Conservation (phyloP, 2,329 filamentous ascomycete genomes). For the Cryoendolithus antarcticus region DNA sequence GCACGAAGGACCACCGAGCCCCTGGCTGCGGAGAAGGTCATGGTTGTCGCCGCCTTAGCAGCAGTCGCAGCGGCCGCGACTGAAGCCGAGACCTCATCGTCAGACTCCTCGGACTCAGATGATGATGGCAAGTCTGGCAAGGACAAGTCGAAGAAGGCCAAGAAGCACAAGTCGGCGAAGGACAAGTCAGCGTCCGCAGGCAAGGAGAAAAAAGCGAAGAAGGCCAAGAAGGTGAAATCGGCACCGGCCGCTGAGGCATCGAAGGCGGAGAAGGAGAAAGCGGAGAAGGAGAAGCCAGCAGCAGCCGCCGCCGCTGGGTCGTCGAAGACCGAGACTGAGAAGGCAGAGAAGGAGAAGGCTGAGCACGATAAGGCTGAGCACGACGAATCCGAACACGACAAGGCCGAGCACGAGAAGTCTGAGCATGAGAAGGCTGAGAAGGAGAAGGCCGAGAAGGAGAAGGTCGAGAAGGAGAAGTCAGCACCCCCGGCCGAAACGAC, state of each 20-base stretch:
- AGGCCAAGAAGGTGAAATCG: constrained; percentile 33
- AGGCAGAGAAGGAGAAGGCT: constrained; percentile 62
- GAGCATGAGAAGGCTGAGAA: not conserved
- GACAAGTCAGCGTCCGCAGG: constrained; percentile 36
- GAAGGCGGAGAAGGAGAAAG: constrained; percentile 32
- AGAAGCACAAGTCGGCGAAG: constrained; percentile 1
- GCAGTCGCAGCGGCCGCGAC: constrained; percentile 70
- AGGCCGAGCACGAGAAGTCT: not conserved
- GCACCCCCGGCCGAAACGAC: too few species aligned
- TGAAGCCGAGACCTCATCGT: constrained; percentile 29
- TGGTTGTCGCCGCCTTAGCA: constrained; percentile 47
- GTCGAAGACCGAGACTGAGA: constrained; percentile 49
- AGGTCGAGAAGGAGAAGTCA: too few species aligned
- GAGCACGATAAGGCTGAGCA: constrained; percentile 36
- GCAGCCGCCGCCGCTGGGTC: too few species aligned
- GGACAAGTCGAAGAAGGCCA: constrained; percentile 7
- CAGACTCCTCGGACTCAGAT: constrained; percentile 7
- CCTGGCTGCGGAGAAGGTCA: not conserved
- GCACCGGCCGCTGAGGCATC: constrained; percentile 42
- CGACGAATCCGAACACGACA: constrained; percentile 34
- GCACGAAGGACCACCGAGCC: too few species aligned
- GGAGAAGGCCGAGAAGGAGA: too few species aligned
- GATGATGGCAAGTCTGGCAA: constrained; percentile 9
- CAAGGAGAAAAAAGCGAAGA: constrained; percentile 49
- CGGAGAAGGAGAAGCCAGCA: constrained; percentile 60